phyloP scores from a whole-genome alignment of 2,329 filamentous ascomycete species.

The Fusarium sp. region DNA sequence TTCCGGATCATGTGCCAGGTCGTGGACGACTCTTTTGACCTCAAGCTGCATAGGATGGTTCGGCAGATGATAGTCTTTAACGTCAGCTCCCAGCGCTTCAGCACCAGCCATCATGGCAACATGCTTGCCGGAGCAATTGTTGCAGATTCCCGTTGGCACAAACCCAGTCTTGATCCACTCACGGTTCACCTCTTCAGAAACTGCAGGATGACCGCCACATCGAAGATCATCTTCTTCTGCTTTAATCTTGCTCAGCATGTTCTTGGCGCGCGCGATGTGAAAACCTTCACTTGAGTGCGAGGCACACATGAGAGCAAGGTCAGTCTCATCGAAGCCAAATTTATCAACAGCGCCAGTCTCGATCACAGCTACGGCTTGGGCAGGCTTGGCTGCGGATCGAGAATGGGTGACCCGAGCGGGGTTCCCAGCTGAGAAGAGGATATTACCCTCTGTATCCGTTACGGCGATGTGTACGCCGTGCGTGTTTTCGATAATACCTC shows the following conservation, averaged over 20 bases:
- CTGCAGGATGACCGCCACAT: conserved; percentile 54
- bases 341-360: conserved; percentile 52
- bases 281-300: conserved; percentile 56
- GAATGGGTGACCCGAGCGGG: conserved; percentile 53
- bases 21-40: conserved; percentile 50
- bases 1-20: conserved; percentile 44
- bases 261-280: conserved; percentile 50
- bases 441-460: conserved; percentile 48
- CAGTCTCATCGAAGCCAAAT: conserved; percentile 50
- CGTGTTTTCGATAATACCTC: conserved; percentile 54
- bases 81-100: conserved; percentile 45
- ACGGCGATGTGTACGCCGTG: conserved; percentile 56
- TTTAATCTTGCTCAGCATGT: conserved; percentile 50
- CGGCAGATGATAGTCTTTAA: conserved; percentile 48
- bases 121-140: conserved; percentile 61
- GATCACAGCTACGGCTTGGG: conserved; percentile 55
- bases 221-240: conserved; percentile 49
- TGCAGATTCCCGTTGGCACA: conserved; percentile 50
- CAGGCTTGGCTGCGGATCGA: conserved; percentile 58
- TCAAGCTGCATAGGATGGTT: conserved; percentile 51
- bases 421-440: conserved; percentile 53
- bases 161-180: conserved; percentile 52
- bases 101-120: conserved; percentile 57
- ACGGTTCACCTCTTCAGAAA: conserved; percentile 48
- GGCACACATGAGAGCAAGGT: conserved; percentile 58